phyloP scores from a whole-genome alignment of 176 grass and related monocot genomes.

The Metroxylon sagu region DNA sequence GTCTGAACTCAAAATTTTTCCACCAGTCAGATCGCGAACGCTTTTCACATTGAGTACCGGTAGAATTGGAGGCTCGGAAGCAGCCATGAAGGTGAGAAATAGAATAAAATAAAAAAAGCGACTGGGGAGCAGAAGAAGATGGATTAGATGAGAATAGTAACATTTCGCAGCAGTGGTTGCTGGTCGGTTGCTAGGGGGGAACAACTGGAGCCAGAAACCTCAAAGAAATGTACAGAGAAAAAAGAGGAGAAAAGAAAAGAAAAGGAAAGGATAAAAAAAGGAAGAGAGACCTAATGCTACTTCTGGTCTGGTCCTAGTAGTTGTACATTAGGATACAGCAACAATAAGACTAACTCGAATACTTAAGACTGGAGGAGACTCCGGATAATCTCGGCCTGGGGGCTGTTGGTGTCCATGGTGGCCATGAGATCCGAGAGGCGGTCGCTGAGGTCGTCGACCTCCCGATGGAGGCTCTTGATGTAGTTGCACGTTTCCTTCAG shows the following conservation, averaged over 20 bases:
- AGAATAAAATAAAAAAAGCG: background rate
- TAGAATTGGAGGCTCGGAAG: constrained; percentile 1
- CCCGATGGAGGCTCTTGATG: constrained; percentile 90
- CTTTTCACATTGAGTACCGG: constrained; percentile 35
- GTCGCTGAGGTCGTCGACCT: constrained; percentile 92
- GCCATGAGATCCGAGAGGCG: constrained; percentile 71
- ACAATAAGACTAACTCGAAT: constrained; percentile 38
- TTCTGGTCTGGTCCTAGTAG: background rate
- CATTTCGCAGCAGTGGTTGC: constrained; percentile 60
- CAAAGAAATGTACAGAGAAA: constrained; percentile 57
- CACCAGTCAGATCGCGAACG: constrained; percentile 3
- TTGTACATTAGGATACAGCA: too few relatives aligned
- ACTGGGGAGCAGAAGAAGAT: constrained; percentile 13
- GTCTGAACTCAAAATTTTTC: background rate
- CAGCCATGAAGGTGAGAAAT: background rate
- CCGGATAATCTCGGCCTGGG: constrained; percentile 74
- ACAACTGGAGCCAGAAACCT: constrained; percentile 72
- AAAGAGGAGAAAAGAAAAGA: background rate
- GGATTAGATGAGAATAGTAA: constrained; percentile 11
- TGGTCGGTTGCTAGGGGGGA: constrained; percentile 72
- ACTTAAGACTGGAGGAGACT: constrained; percentile 71
- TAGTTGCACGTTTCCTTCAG: constrained; percentile 92
- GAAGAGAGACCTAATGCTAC: constrained; percentile 6
- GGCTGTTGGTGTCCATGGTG: constrained; percentile 74
- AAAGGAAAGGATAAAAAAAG: constrained; percentile 1